These are phyloP conservation scores for Sanguinoderma infundibulare DNA, from an alignment of 1,284 basidiomycete genomes.

Conservation along the genomic window DNA sequence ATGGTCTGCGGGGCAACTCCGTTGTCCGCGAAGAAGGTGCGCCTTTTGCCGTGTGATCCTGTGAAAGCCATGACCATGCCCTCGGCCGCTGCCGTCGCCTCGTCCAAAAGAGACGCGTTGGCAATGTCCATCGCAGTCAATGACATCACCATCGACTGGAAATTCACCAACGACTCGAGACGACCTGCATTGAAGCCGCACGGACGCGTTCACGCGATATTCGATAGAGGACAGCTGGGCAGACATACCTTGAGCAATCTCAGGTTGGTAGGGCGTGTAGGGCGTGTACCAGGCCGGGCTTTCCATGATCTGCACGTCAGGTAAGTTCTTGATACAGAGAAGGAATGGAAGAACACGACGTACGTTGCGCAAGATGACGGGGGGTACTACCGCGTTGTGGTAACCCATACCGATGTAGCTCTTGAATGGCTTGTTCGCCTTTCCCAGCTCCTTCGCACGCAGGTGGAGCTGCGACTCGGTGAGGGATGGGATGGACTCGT, in stretches of 20 bases:
- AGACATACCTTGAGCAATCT: conserved; percentile 84
- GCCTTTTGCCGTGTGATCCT: conserved; percentile 72
- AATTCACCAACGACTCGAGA: conserved; percentile 96
- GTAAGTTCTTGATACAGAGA: not conserved
- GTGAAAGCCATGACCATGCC: conserved; percentile 88
- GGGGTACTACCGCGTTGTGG: conserved; percentile 91
- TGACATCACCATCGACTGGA: conserved; percentile 95
- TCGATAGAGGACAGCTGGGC: not conserved
- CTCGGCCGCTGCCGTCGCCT: conserved; percentile 93
- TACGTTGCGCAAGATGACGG: conserved; percentile 92
- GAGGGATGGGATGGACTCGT: conserved; percentile 72
- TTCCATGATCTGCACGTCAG: conserved; percentile 77
- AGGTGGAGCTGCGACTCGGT: conserved; percentile 88
- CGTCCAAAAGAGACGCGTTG: conserved; percentile 91
- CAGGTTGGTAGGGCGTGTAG: conserved; percentile 94
- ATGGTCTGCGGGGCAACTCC: conserved; percentile 88
- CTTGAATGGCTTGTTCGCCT: conserved; percentile 83
- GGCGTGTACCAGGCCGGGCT: conserved; percentile 99
- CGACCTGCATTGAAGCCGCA: conserved; percentile 60
- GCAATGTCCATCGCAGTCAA: conserved; percentile 95
- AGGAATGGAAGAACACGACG: conserved; percentile 28
- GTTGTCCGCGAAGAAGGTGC: conserved; percentile 83
- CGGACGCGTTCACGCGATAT: not conserved
- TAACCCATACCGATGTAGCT: conserved; percentile 99
- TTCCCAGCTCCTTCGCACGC: conserved; percentile 79